Percentiles rank a stretch among this genome's conserved stretches.
Conservation (phyloP, 2,329 filamentous ascomycete genomes). For the Trichoderma oligosporum region DNA sequence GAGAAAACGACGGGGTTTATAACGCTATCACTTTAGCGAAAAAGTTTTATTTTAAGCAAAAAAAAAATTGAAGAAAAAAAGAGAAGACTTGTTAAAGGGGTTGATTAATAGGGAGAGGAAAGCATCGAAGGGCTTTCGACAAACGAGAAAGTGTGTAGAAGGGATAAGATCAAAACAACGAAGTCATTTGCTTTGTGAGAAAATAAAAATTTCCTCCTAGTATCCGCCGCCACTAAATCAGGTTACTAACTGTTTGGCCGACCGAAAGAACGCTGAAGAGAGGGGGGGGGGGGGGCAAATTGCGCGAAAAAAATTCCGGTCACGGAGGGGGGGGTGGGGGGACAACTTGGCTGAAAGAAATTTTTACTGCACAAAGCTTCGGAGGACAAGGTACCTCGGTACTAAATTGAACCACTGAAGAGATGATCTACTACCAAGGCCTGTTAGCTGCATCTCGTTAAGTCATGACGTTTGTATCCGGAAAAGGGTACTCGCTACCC, state of each 20-base stretch:
- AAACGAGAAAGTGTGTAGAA: background rate
- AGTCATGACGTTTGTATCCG: background rate
- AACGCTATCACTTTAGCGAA: constrained; percentile 17
- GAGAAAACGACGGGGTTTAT: constrained; percentile 17
- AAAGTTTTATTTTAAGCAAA: background rate
- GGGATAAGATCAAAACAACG: background rate
- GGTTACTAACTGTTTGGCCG: constrained; percentile 12
- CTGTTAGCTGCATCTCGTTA: background rate
- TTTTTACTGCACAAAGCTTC: background rate
- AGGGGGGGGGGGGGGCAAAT: background rate
- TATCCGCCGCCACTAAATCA: constrained; percentile 14
- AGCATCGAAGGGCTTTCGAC: background rate
- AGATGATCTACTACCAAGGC: background rate
- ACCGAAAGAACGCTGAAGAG: background rate
- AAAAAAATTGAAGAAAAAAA: too few relatives aligned
- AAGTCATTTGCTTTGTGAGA: background rate
- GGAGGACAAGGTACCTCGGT: background rate
- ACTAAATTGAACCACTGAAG: background rate
- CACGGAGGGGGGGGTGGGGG: background rate
- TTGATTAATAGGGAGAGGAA: background rate
- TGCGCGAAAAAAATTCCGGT: too few relatives aligned
- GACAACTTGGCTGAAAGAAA: background rate
- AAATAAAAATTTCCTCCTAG: constrained; percentile 12
- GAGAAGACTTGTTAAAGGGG: constrained; percentile 7
- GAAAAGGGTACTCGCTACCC: background rate